Base-by-base conservation (phyloP, 2,329 filamentous ascomycete genomes). In the Chrysosporium queenslandicum region DNA sequence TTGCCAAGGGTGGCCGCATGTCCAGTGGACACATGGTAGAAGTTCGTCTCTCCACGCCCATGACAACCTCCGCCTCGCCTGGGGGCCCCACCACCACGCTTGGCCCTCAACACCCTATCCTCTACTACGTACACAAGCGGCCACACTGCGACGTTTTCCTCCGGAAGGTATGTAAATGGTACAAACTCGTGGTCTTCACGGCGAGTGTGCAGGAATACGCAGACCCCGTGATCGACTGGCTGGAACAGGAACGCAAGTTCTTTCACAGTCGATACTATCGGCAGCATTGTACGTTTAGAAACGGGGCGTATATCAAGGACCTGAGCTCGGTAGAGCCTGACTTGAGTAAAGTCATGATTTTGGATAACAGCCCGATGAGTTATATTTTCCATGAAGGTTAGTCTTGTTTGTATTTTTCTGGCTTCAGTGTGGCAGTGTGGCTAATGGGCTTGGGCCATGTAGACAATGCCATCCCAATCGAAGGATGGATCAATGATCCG, bases 391-490 rank as follows among this genome's bases (percentile, higher is more conserved):
- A 97, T 66, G 89, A 95, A 83, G 91, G 92, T 92, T 9, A 37
- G 18, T 20, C 27, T 5, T 3, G 30, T 9, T 29, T n/a, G 11
- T 30, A 23, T 40, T 46, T 12, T 21, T 42, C 36, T 4, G 36
- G 39, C 23, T 39, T 8, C 37, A 11, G 12, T 43, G 46, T 11
- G 12, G 14, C 32, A 20, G n/a, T 39, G 11, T n/a, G 29, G 39
- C 14, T 51, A 46, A 40, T 25, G 5, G 18, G 14, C 54, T 25
- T 53, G 53, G 50, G 6, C n/a, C 34, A 16, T 14, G 41, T 8
- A 98, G 92, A 98, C 69, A 98, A 98, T 72, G 92, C 92, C 47
- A 96, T 98, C 63, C 92, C 92, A 2, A 97, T 98, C 66, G 91
- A 97, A 74, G 92, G 92, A 64, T 98, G 92, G 92, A 97, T 98